Evolutionary conservation across 2,329 filamentous ascomycete genomes (phyloP).

Genomic region (Fusarium illudens): DNA sequence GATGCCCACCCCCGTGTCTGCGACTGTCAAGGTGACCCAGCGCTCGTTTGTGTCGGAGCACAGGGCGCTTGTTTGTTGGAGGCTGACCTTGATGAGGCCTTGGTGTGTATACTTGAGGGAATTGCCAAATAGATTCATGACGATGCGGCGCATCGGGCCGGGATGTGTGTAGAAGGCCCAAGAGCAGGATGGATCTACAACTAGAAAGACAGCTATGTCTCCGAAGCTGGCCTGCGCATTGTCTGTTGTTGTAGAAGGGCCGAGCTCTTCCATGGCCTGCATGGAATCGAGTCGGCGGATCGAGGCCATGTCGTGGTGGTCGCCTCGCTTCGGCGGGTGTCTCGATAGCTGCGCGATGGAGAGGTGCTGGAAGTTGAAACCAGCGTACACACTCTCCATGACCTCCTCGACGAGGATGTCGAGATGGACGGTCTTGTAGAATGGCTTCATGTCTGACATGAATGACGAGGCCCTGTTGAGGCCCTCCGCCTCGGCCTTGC

Average conservation of each 20-base stretch:
- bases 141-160: slow-evolving; percentile 60
- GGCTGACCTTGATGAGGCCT: slow-evolving; percentile 45
- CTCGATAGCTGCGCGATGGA: slow-evolving; percentile 33
- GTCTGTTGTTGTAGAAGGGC: not conserved
- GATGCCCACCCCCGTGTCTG: slow-evolving; percentile 73
- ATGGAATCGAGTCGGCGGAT: slow-evolving; percentile 46
- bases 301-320: slow-evolving; percentile 18
- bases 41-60: slow-evolving; percentile 1
- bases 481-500: not conserved
- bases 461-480: not conserved
- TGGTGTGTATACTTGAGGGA: slow-evolving; percentile 66
- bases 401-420: slow-evolving; percentile 57
- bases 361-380: slow-evolving; percentile 50
- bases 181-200: slow-evolving; percentile 52
- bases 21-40: slow-evolving; percentile 56
- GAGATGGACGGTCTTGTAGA: slow-evolving; percentile 45
- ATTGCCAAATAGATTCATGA: slow-evolving; percentile 72
- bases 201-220: slow-evolving; percentile 43
- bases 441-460: slow-evolving; percentile 19
- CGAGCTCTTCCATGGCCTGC: slow-evolving; percentile 51
- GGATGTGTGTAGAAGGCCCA: slow-evolving; percentile 66
- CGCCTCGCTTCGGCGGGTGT: not conserved
- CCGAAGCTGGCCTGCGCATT: slow-evolving; percentile 23
- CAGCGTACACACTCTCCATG: slow-evolving; percentile 57
- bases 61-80: slow-evolving; percentile 33